Evolutionary conservation across 257 asterid genomes (phyloP), one percentile per base, ranked within the genome.

Genomic region (Nyctanthes arbortristis): DNA sequence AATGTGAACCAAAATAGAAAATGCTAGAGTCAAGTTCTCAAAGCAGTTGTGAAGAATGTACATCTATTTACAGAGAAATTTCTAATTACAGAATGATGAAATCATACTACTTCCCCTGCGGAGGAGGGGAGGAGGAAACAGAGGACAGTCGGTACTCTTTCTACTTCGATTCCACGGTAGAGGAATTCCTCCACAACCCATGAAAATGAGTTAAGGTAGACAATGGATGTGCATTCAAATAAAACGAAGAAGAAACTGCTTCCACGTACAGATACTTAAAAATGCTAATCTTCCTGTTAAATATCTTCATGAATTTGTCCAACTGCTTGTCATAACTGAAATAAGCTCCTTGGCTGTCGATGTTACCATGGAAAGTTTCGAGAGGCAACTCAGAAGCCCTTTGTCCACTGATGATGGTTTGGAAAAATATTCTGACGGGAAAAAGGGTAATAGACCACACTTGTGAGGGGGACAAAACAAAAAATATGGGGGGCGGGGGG

Each of bases 311-410:
- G 18, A 22, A 16, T 57, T 61, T 1, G 25, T 20, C 54, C 55
- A 73, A 72, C 67, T 69, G 75, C 22, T 63, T 43, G 68, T 61
- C 58, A 83, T 62, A 22, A 76, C 54, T 28, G 87, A 81, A 52
- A 79, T 78, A 13, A 91, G 85, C 83, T 87, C 87, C 71, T 70
- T 72, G 1, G 96, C 93, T 11, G 96, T 85, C 97, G 95, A 85
- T 45, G 97, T 85, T 22, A 77, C 81, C 55, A 62, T 34, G 22
- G 88, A 84, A 11, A 91, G 87, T 63, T 78, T 69, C 57, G 74
- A 75, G 36, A 89, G 85, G 80, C 79, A 54, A 43, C 72, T 69
- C 14, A 81, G 34, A 35, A 75, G 78, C 37, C 76, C 88, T 59
- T 75, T 74, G 43, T 80, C 72, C 47, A 43, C 14, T 60, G 65